phyloP scores from a whole-genome alignment of 2,329 filamentous ascomycete genomes.

The Sclerotinia spermophila region DNA sequence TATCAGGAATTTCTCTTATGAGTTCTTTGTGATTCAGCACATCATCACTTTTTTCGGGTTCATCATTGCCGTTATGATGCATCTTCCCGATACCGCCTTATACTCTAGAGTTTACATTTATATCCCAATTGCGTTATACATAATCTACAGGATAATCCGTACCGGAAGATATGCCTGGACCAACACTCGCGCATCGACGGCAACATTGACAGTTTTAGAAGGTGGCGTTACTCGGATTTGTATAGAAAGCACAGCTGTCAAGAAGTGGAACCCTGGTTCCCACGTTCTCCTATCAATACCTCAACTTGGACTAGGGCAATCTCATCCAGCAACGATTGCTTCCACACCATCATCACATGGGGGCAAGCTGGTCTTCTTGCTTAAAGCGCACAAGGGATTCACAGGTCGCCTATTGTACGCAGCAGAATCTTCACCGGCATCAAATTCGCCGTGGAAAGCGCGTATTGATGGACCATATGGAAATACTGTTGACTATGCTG shows the following conservation, averaged over 20 bases:
- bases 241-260: slow-evolving; percentile 38
- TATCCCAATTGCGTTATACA: slow-evolving; percentile 30
- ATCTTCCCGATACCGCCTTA: slow-evolving; percentile 36
- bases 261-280: slow-evolving; percentile 46
- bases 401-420: slow-evolving; percentile 50
- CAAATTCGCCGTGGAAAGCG: slow-evolving; percentile 29
- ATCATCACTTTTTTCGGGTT: slow-evolving; percentile 48
- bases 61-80: slow-evolving; percentile 38
- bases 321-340: slow-evolving; percentile 57
- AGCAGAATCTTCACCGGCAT: slow-evolving; percentile 35
- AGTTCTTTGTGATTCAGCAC: slow-evolving; percentile 67
- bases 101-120: slow-evolving; percentile 35
- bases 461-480: slow-evolving; percentile 58
- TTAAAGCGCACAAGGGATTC: slow-evolving; percentile 55
- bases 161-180: slow-evolving; percentile 35
- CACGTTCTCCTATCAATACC: slow-evolving; percentile 60
- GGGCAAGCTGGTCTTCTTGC: slow-evolving; percentile 58
- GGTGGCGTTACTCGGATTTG: slow-evolving; percentile 40
- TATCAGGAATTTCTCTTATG: slow-evolving; percentile 61
- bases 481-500: slow-evolving; percentile 48
- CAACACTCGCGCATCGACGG: slow-evolving; percentile 33
- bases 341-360: slow-evolving; percentile 51
- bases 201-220: slow-evolving; percentile 33
- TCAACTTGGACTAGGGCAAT: slow-evolving; percentile 50
- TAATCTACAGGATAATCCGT: slow-evolving; percentile 31